Base-by-base conservation (phyloP, 208 protist genomes). In the Leishmania guyanensis region DNA sequence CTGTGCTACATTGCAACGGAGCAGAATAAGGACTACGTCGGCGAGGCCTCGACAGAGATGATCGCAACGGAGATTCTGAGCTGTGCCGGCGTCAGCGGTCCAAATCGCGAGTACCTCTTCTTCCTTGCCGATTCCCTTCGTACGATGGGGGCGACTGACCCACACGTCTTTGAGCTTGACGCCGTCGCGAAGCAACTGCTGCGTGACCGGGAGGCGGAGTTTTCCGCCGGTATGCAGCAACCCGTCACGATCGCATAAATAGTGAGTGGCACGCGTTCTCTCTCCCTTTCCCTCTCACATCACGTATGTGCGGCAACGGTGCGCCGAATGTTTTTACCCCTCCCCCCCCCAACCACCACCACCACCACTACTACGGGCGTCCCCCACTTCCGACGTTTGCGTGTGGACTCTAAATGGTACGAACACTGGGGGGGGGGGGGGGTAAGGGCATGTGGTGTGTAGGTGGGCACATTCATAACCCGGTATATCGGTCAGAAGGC, bases 51-150 rank as follows among this genome's bases (percentile, higher is more conserved):
- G 50, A 88, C 93, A 68, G 86, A 93, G 56, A 84, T 69, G 43
- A 94, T 97, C 76, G 94, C 92, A 43, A 77, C 50, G 78, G 84
- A 94, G 62, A 94, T 97, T 46, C 66, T 94, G 39, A 72, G 84
- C 29, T 76, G 84, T 72, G 70, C 54, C 36, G 92, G 92, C 51
- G 70, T 82, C 43, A 95, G 92, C 80, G 94, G 94, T 5, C 80
- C 90, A 12, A 96, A 97, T 83, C 78, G 82, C 51, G 92, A 97
- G 80, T 97, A 97, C 81, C 87, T 97, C 50, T 93, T 93, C 85
- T 78, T 86, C 29, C 85, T 96, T 3, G 91, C 89, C 5, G 86
- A 91, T 56, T 86, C 77, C 79, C 92, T 97, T 29, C 85, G 86
- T 16, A 81, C 84, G 71, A 91, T 95, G 70, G 86, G 83, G 29